These are phyloP conservation scores for Ascochyta koolunga DNA, from an alignment of 2,329 filamentous ascomycete genomes.

Conservation along the genomic window DNA sequence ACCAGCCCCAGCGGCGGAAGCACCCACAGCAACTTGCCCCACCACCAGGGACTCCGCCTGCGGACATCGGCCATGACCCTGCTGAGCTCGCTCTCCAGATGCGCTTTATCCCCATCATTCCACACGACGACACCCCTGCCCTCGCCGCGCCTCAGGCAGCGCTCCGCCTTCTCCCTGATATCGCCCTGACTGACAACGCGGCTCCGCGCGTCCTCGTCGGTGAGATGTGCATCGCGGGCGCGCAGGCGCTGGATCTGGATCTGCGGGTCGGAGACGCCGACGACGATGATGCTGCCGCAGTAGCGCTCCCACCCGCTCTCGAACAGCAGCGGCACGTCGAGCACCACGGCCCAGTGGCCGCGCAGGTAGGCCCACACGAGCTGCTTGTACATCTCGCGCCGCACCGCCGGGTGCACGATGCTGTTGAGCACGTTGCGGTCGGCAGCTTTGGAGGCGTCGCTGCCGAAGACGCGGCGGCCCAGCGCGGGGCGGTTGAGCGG, in stretches of 20 bases:
- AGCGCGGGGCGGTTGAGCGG: slow-evolving; percentile 86
- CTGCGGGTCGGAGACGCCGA: slow-evolving; percentile 78
- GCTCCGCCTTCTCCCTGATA: slow-evolving; percentile 79
- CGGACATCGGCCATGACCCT: slow-evolving; percentile 69
- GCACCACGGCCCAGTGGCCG: slow-evolving; percentile 85
- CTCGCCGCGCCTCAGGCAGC: slow-evolving; percentile 69
- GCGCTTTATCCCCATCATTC: slow-evolving; percentile 81
- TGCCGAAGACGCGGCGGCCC: slow-evolving; percentile 84
- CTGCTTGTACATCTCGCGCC: slow-evolving; percentile 77
- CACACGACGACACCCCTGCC: slow-evolving; percentile 79
- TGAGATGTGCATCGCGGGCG: slow-evolving; percentile 77
- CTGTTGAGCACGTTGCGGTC: slow-evolving; percentile 81
- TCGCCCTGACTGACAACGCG: slow-evolving; percentile 86
- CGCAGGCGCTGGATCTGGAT: slow-evolving; percentile 82
- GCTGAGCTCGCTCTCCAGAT: slow-evolving; percentile 71
- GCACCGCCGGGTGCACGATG: slow-evolving; percentile 92
- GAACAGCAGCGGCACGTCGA: slow-evolving; percentile 91
- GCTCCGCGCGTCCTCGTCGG: slow-evolving; percentile 84
- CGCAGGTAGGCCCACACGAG: slow-evolving; percentile 74
- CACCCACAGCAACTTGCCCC: slow-evolving; percentile 72
- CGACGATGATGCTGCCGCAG: slow-evolving; percentile 85
- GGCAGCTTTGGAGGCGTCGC: slow-evolving; percentile 67
- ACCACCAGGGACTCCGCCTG: slow-evolving; percentile 75
- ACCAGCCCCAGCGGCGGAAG: slow-evolving; percentile 76
- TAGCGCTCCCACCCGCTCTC: slow-evolving; percentile 85